These are phyloP conservation scores for Wickerhamomyces xylosicus DNA, from an alignment of 805 yeast species.

Conservation along the genomic window DNA sequence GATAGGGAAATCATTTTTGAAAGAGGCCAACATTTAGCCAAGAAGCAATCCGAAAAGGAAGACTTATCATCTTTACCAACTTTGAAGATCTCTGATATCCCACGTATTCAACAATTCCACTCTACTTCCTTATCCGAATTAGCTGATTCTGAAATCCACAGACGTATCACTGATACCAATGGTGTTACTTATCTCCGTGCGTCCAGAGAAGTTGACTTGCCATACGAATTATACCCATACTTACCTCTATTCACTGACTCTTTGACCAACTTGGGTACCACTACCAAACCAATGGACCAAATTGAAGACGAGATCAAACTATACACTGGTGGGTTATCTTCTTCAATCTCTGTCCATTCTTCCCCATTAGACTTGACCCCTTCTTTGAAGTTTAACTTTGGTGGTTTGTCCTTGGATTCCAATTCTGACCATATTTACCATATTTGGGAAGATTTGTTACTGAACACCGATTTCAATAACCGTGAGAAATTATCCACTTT, in stretches of 20 bases:
- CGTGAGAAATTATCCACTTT: constrained; percentile 62
- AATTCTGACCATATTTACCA: constrained; percentile 52
- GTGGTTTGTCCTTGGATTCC: constrained; percentile 62
- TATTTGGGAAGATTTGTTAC: constrained; percentile 59
- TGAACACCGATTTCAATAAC: constrained; percentile 57
- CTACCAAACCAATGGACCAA: constrained; percentile 55
- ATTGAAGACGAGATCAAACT: constrained; percentile 79
- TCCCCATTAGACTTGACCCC: constrained; percentile 43
- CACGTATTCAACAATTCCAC: constrained; percentile 35
- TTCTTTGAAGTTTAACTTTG: constrained; percentile 41
- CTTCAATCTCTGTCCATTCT: constrained; percentile 47
- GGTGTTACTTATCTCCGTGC: constrained; percentile 74
- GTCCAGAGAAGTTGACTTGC: constrained; percentile 51
- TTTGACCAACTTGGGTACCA: constrained; percentile 82
- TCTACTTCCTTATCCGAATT: constrained; percentile 21
- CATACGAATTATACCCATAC: constrained; percentile 52
- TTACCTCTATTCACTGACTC: constrained; percentile 73
- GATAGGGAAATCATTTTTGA: constrained; percentile 50
- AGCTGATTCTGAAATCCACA: constrained; percentile 22
- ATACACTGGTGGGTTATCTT: constrained; percentile 74
- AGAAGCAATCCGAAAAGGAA: constrained; percentile 57
- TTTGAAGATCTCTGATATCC: constrained; percentile 62
- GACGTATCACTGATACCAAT: constrained; percentile 59
- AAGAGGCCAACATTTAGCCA: constrained; percentile 49
- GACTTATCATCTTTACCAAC: constrained; percentile 78